A percentile compares a stretch with the other conserved stretches of the same genome.
phyloP scores from a whole-genome alignment of 2,329 filamentous ascomycete genomes.

The Penicillium palitans region DNA sequence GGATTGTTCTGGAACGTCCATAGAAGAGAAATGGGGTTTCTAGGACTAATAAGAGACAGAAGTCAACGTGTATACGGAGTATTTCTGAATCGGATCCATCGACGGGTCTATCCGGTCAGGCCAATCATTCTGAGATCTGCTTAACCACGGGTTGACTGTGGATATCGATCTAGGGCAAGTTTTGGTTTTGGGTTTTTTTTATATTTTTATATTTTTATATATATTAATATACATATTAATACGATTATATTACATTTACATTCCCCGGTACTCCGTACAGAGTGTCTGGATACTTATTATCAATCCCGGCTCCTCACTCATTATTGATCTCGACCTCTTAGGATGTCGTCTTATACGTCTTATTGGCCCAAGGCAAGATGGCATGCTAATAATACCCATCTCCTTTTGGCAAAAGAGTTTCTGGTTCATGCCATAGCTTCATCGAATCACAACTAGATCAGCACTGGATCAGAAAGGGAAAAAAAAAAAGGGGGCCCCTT shows the following conservation, averaged over 20 bases:
- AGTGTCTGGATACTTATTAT: slow-evolving; percentile 1
- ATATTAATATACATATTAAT: background rate
- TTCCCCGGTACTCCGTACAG: background rate
- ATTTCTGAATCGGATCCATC: slow-evolving; percentile 28
- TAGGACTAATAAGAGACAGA: slow-evolving; percentile 4
- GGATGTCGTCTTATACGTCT: background rate
- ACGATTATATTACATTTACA: background rate
- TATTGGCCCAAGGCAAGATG: slow-evolving; percentile 19
- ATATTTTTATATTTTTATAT: background rate
- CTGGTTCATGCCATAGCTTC: background rate
- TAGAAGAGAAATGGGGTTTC: slow-evolving; percentile 13
- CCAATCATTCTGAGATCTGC: slow-evolving; percentile 28
- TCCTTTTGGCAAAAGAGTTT: slow-evolving; percentile 10
- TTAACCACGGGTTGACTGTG: slow-evolving; percentile 23
- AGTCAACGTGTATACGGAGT: slow-evolving; percentile 3
- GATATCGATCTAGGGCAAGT: slow-evolving; percentile 26
- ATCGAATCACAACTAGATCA: background rate
- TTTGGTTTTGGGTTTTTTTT: background rate
- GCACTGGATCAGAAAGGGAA: background rate
- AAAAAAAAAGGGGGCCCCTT: slow-evolving; percentile 4
- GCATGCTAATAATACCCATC: slow-evolving; percentile 20
- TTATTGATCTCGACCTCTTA: slow-evolving; percentile 8
- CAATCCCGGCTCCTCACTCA: background rate
- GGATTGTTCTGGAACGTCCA: slow-evolving; percentile 22
- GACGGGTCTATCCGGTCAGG: slow-evolving; percentile 28